Percentiles rank a stretch among this genome's conserved stretches.
Evolutionary conservation across 2,329 filamentous ascomycete species (phyloP).

Genomic region (Colletotrichum tofieldiae): DNA sequence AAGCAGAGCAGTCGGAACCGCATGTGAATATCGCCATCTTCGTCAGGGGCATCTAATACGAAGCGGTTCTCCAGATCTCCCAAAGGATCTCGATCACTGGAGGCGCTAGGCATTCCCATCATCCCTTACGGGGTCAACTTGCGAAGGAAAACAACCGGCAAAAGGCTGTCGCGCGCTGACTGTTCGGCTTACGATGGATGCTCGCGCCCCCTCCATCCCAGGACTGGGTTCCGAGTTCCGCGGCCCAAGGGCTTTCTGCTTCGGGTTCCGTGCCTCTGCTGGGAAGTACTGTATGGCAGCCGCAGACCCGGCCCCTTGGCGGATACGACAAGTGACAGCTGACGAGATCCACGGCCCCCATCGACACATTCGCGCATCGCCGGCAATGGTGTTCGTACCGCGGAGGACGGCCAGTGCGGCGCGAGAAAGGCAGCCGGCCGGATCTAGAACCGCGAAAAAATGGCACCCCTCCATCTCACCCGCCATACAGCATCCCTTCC

Average conservation of each 20-base stretch:
- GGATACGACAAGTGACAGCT: slow-evolving; percentile 33
- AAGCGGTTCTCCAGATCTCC: neutral
- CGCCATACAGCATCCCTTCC: slow-evolving; percentile 16
- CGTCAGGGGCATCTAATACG: neutral
- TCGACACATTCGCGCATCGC: slow-evolving; percentile 28
- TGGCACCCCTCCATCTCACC: slow-evolving; percentile 1
- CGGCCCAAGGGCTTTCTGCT: neutral
- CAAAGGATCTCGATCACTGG: slow-evolving; percentile 16
- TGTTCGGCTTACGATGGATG: slow-evolving; percentile 1
- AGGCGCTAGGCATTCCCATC: slow-evolving; percentile 16
- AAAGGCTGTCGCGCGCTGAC: slow-evolving; percentile 2
- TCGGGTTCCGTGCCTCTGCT: neutral
- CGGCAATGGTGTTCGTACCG: neutral
- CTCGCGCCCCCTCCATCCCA: slow-evolving; percentile 8
- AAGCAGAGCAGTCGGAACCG: neutral
- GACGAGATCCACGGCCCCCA: slow-evolving; percentile 28
- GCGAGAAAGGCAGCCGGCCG: slow-evolving; percentile 6
- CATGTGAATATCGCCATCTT: slow-evolving; percentile 28
- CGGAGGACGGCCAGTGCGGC: slow-evolving; percentile 5
- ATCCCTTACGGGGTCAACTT: slow-evolving; percentile 17
- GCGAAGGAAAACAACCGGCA: neutral
- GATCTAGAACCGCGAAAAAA: slow-evolving; percentile 11
- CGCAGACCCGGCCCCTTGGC: neutral
- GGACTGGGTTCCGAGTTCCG: slow-evolving; percentile 10
- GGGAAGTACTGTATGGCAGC: slow-evolving; percentile 10